phyloP scores from a whole-genome alignment of 2,329 filamentous ascomycete genomes.

The Westerdykella ornata region DNA sequence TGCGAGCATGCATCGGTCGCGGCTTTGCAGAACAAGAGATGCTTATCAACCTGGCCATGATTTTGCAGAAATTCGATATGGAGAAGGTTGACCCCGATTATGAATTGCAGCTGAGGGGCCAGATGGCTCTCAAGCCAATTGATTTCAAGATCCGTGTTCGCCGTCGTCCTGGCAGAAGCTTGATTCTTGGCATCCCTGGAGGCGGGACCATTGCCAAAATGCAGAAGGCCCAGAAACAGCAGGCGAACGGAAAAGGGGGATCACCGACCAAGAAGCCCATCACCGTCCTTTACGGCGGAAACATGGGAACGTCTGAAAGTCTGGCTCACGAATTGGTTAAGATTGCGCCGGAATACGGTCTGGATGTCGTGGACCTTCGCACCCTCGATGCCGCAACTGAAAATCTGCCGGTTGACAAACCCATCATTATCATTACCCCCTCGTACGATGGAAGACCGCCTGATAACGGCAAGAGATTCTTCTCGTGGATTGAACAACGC shows the following conservation, averaged over 20 bases:
- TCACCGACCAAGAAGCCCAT: slow-evolving; percentile 41
- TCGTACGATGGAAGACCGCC: slow-evolving; percentile 70
- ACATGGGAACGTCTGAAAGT: slow-evolving; percentile 67
- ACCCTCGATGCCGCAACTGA: slow-evolving; percentile 57
- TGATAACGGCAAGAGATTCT: slow-evolving; percentile 64
- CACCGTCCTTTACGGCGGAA: slow-evolving; percentile 66
- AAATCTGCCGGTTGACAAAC: slow-evolving; percentile 53
- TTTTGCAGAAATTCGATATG: slow-evolving; percentile 68
- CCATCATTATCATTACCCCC: slow-evolving; percentile 61
- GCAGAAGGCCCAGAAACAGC: neutral
- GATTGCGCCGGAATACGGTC: slow-evolving; percentile 55
- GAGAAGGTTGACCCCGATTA: slow-evolving; percentile 56
- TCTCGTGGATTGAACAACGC: slow-evolving; percentile 56
- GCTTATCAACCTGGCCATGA: slow-evolving; percentile 16
- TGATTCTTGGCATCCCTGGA: neutral
- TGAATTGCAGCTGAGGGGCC: slow-evolving; percentile 49
- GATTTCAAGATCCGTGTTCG: slow-evolving; percentile 53
- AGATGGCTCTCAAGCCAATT: slow-evolving; percentile 57
- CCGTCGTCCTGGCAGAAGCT: slow-evolving; percentile 6
- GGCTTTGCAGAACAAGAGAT: slow-evolving; percentile 68
- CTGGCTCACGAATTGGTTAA: slow-evolving; percentile 58
- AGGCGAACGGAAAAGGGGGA: neutral
- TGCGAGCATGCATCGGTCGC: slow-evolving; percentile 64
- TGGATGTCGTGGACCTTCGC: slow-evolving; percentile 47
- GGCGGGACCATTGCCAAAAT: neutral